These are phyloP conservation scores for Hydrangea macrophylla DNA, from an alignment of 148 eudicot genomes.

Conservation along the genomic window DNA sequence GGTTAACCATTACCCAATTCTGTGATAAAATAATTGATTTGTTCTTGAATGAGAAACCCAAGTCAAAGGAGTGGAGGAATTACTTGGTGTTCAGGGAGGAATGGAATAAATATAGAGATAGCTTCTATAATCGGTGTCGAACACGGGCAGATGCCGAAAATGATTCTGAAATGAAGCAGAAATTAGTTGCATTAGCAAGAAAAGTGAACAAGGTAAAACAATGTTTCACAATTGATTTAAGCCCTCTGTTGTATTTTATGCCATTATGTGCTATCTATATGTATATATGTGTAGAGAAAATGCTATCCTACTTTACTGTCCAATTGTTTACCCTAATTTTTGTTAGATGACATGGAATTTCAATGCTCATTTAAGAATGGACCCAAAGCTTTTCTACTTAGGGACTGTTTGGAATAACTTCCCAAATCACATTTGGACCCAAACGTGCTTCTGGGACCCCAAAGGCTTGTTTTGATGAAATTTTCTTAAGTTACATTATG, in stretches of 20 bases:
- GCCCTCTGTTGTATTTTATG: no score
- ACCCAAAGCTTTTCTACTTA: no score
- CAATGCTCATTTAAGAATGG: no score
- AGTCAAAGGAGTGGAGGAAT: constrained; percentile 76
- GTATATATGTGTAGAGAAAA: neutral
- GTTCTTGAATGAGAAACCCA: constrained; percentile 84
- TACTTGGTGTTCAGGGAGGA: constrained; percentile 84
- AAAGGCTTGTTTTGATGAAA: no score
- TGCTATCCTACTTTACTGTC: no score
- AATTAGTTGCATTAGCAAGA: constrained; percentile 43
- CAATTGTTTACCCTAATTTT: no score
- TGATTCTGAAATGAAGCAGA: constrained; percentile 58
- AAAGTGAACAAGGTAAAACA: constrained; percentile 70
- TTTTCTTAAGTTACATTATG: no score
- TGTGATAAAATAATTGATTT: constrained; percentile 88
- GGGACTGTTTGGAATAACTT: no score
- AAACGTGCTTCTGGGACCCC: no score
- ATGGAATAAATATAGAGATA: constrained; percentile 79
- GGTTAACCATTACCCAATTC: constrained; percentile 77
- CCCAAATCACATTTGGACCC: no score
- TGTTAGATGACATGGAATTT: no score
- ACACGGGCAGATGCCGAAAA: constrained; percentile 53
- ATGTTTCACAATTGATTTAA: neutral
- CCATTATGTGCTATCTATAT: neutral
- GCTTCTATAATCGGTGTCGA: constrained; percentile 65